Evolutionary conservation across 495 filamentous ascomycete species (phyloP).

Genomic region (Aspergillus nidulans): DNA sequence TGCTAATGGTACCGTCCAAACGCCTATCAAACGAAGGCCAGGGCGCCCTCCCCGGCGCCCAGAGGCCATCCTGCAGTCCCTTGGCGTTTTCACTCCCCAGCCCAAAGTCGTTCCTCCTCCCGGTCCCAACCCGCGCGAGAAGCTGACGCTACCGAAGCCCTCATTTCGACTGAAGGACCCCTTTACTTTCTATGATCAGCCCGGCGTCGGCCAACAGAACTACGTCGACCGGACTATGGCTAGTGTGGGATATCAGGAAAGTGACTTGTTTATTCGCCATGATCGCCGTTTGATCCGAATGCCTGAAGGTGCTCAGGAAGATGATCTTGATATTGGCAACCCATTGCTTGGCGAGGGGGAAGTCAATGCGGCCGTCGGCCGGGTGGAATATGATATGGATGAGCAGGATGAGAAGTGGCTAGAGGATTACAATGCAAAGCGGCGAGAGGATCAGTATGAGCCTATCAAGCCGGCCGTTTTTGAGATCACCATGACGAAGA

Average conservation of each 20-base stretch:
- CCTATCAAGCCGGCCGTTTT: conserved; percentile 88
- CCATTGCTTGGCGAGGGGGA: conserved; percentile 59
- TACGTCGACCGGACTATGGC: conserved; percentile 91
- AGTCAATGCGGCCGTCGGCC: conserved; percentile 55
- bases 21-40: conserved; percentile 53
- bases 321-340: conserved; percentile 68
- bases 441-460: conserved; percentile 67
- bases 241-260: conserved; percentile 91
- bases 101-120: conserved; percentile 58
- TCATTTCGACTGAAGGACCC: conserved; percentile 54
- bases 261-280: conserved; percentile 76
- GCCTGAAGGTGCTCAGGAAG: conserved; percentile 71
- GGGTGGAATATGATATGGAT: conserved; percentile 99
- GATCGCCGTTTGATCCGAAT: conserved; percentile 73
- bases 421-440: conserved; percentile 71
- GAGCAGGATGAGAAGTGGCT: conserved; percentile 98
- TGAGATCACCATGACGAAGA: conserved; percentile 96
- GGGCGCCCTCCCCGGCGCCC: conserved; percentile 59
- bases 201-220: conserved; percentile 55
- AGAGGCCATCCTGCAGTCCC: conserved; percentile 57
- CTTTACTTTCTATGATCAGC: conserved; percentile 58
- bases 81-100: conserved; percentile 49
- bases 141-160: conserved; percentile 61
- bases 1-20: conserved; percentile 27
- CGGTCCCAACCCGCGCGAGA: conserved; percentile 63